phyloP scores from a whole-genome alignment of 2,329 filamentous ascomycete genomes.

The Neonectria faginata region DNA sequence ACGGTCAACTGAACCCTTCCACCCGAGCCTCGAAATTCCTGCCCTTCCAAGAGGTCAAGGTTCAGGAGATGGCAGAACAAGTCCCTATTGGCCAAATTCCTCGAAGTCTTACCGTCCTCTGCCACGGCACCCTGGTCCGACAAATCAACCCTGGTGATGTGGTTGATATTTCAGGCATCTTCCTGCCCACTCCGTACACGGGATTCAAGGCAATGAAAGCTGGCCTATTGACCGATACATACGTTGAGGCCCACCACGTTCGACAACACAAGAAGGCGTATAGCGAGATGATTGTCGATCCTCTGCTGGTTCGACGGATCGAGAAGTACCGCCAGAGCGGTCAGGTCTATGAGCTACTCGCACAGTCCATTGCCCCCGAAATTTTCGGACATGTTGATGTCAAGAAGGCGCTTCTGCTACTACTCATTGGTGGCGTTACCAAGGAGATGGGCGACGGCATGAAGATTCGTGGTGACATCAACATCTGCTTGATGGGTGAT shows the following conservation, averaged over 20 bases:
- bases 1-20: constrained; percentile 92
- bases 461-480: constrained; percentile 99
- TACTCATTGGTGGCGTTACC: constrained; percentile 94
- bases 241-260: constrained; percentile 93
- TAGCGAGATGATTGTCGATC: constrained; percentile 88
- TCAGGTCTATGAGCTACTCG: constrained; percentile 94
- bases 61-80: constrained; percentile 99
- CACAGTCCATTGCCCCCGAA: constrained; percentile 95
- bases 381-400: constrained; percentile 97
- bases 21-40: constrained; percentile 97
- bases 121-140: constrained; percentile 86
- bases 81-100: constrained; percentile 98
- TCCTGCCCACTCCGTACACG: constrained; percentile 97
- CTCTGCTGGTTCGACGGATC: constrained; percentile 83
- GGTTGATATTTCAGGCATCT: constrained; percentile 93
- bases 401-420: constrained; percentile 95
- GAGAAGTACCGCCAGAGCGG: constrained; percentile 86
- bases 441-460: constrained; percentile 98
- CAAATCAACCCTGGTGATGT: constrained; percentile 94
- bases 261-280: constrained; percentile 99
- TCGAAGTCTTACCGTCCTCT: constrained; percentile 87
- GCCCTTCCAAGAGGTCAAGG: constrained; percentile 98
- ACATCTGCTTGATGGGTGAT: constrained; percentile 98
- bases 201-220: constrained; percentile 97
- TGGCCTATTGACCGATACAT: constrained; percentile 96